phyloP scores from a whole-genome alignment of 1,284 basidiomycete species.

The Puccinia triticina region DNA sequence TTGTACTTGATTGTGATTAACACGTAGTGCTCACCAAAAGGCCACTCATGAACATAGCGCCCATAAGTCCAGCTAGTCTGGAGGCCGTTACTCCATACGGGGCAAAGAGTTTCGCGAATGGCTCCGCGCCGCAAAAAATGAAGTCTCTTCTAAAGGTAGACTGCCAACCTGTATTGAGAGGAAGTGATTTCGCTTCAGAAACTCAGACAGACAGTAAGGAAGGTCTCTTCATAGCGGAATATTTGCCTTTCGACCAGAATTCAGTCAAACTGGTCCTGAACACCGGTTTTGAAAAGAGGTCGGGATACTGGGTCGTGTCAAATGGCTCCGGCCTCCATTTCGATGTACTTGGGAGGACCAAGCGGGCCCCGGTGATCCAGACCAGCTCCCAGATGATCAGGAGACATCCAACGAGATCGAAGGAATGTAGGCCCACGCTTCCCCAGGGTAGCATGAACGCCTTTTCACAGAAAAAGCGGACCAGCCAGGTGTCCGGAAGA shows the following conservation, averaged over 20 bases:
- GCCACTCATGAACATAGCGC: slow-evolving; percentile 43
- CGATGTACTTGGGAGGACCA: slow-evolving; percentile 14
- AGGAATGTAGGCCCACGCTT: slow-evolving; percentile 6
- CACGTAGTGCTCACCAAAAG: slow-evolving; percentile 11
- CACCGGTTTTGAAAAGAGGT: slow-evolving; percentile 7
- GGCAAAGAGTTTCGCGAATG: slow-evolving; percentile 17
- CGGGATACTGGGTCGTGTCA: slow-evolving; percentile 37
- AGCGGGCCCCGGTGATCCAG: slow-evolving; percentile 9
- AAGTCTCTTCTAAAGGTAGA: slow-evolving; percentile 42
- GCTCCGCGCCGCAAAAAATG: slow-evolving; percentile 32
- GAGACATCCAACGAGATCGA: slow-evolving; percentile 12
- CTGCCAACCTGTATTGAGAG: slow-evolving; percentile 33
- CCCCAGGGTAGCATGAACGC: background rate
- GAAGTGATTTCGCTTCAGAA: background rate
- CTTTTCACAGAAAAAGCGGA: slow-evolving; percentile 5
- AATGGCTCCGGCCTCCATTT: slow-evolving; percentile 40
- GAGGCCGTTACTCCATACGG: slow-evolving; percentile 27
- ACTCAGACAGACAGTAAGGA: background rate
- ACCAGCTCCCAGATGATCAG: slow-evolving; percentile 32
- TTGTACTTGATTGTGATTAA: background rate
- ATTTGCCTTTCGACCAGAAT: slow-evolving; percentile 41
- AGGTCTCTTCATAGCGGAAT: background rate
- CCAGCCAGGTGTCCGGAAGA: slow-evolving; percentile 12
- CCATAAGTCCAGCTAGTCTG: slow-evolving; percentile 35
- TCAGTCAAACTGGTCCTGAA: slow-evolving; percentile 31